phyloP scores from a whole-genome alignment of 225 moss, liverwort and hornwort species.

The Thuidium tamariscinum region DNA sequence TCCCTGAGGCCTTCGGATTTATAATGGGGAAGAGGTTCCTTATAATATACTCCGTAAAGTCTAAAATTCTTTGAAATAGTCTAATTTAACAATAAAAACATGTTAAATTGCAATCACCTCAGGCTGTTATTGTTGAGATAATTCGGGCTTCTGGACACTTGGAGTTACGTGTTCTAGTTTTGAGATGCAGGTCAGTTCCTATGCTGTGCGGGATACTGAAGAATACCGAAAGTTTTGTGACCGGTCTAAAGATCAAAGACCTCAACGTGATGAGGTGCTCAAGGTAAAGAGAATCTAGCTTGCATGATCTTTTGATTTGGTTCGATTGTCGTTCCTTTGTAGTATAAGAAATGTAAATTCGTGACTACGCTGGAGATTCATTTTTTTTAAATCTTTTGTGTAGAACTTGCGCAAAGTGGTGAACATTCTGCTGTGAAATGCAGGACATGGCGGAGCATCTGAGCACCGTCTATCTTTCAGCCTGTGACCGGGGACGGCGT shows the following conservation, averaged over 20 bases:
- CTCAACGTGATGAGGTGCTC: slow-evolving; percentile 62
- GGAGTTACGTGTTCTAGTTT: not conserved
- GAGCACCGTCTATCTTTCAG: slow-evolving; percentile 73
- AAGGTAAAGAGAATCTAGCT: slow-evolving; percentile 22
- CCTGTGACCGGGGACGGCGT: slow-evolving; percentile 76
- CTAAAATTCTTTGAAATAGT: not conserved
- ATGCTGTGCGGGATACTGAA: slow-evolving; percentile 77
- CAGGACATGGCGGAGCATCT: slow-evolving; percentile 92
- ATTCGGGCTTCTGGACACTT: not conserved
- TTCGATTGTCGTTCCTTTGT: not conserved
- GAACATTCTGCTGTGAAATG: not conserved
- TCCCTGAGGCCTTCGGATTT: not conserved
- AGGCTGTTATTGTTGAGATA: not conserved
- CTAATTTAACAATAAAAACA: not conserved
- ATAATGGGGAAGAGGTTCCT: not conserved
- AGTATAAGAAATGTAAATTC: not conserved
- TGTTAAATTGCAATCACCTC: not conserved
- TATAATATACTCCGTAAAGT: not conserved
- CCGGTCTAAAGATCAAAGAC: slow-evolving; percentile 58
- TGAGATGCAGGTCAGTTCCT: slow-evolving; percentile 64
- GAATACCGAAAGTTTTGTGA: slow-evolving; percentile 87
- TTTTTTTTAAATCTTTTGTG: not conserved
- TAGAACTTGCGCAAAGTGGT: not conserved
- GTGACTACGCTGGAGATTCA: not conserved
- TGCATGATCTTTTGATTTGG: not conserved